Base-by-base conservation (phyloP, 2,329 filamentous ascomycete genomes). In the Dryadomyces quercus-mongolicae region DNA sequence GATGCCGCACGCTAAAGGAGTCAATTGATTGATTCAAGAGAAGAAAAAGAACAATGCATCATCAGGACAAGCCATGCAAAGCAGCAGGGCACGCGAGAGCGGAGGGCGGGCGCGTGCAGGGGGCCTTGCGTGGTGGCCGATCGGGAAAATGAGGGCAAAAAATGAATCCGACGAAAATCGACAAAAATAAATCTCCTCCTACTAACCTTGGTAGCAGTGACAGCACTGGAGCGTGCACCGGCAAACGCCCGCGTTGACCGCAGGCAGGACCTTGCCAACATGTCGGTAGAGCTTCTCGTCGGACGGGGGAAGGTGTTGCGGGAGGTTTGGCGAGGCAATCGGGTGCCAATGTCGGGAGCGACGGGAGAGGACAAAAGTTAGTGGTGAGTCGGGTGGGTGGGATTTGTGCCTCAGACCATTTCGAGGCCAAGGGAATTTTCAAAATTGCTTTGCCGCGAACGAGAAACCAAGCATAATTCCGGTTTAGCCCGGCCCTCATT, bases 181-280 rank as follows among this genome's bases (percentile, higher is more conserved):
- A 12, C 21, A 44, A 31, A 34, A 21, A 12, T 34, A 45, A 45
- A n/a, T n/a, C n/a, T 45, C 21, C 10, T 40, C 18, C n/a, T n/a
- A n/a, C n/a, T 16, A 38, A 88, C 89, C 85, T 85, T 88, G 68
- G 84, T 76, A 67, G 84, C 74, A 70, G 81, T 81, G 71, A 82
- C 77, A 70, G 84, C 77, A 73, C 81, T 79, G 77, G 85, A 86
- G 76, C 83, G 78, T 67, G 85, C 81, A 73, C 84, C 78, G 77
- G 84, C 86, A 78, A 90, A 80, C 68, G 85, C 80, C 82, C 90
- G 90, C 82, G 86, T 81, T 72, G 87, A 84, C 79, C 89, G 89
- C 80, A 94, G 76, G 76, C 83, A 83, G 75, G 90, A 89, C 81
- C 90, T 87, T 77, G 88, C 86, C 81, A 96, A 84, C 92, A 97